These are phyloP conservation scores for Verbena officinalis DNA, from an alignment of 257 asterid species.

Conservation along the genomic window DNA sequence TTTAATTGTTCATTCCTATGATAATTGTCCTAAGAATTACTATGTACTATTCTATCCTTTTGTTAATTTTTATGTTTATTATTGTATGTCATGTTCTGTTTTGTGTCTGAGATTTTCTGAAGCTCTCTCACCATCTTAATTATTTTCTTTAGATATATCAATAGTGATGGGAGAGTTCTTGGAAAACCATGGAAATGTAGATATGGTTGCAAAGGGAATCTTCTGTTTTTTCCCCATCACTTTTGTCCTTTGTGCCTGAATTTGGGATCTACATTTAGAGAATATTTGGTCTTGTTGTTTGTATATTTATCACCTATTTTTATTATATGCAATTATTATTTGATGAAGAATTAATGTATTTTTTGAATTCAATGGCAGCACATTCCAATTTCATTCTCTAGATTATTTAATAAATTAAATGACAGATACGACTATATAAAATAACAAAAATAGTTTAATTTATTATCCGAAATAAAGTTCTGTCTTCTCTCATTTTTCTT, in stretches of 20 bases:
- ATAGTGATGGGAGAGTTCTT: slow-evolving; percentile 13
- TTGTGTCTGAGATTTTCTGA: slow-evolving; percentile 3
- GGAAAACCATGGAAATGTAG: slow-evolving; percentile 22
- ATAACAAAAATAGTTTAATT: too few relatives aligned
- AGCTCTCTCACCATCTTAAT: slow-evolving; percentile 16
- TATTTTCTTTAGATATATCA: not conserved
- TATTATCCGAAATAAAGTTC: too few relatives aligned
- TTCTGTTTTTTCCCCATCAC: not conserved
- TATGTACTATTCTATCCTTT: slow-evolving; percentile 3
- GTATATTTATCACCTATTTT: too few relatives aligned
- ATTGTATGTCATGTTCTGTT: slow-evolving; percentile 11
- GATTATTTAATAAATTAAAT: too few relatives aligned
- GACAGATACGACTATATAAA: too few relatives aligned
- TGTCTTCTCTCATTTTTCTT: not conserved
- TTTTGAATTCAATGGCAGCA: too few relatives aligned
- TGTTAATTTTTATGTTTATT: slow-evolving; percentile 8
- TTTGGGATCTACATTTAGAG: not conserved
- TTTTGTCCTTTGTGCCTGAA: slow-evolving; percentile 16
- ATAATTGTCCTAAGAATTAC: not conserved
- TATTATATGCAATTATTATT: too few relatives aligned
- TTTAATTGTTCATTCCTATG: slow-evolving; percentile 24
- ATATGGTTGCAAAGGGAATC: not conserved
- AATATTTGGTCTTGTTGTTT: not conserved
- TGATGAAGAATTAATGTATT: too few relatives aligned
- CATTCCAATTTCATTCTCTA: too few relatives aligned